Percentiles rank a stretch among this genome's conserved stretches.
Evolutionary conservation across 2,329 filamentous ascomycete species (phyloP).

Genomic region (Penicillium sp.): DNA sequence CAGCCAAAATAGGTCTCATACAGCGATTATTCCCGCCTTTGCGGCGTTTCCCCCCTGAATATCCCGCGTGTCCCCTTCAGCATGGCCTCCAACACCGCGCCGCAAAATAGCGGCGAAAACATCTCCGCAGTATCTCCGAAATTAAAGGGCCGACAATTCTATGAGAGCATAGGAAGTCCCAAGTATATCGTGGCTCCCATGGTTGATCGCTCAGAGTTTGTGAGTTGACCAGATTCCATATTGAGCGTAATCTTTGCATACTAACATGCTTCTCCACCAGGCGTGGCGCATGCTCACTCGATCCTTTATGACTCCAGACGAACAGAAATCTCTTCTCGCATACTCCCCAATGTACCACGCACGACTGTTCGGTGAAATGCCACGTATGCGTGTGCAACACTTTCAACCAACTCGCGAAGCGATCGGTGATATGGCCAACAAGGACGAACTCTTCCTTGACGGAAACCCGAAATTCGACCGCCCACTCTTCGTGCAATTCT

Average conservation of each 20-base stretch:
- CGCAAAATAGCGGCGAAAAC: slow-evolving; percentile 19
- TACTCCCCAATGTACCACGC: slow-evolving; percentile 98
- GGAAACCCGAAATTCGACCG: slow-evolving; percentile 82
- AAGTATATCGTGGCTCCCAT: slow-evolving; percentile 91
- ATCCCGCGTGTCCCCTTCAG: slow-evolving; percentile 14
- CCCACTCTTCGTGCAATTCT: slow-evolving; percentile 94
- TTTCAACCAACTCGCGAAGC: slow-evolving; percentile 66
- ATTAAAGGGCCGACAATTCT: slow-evolving; percentile 82
- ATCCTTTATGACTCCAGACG: slow-evolving; percentile 73
- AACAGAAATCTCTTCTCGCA: slow-evolving; percentile 67
- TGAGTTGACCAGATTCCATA: slow-evolving; percentile 47
- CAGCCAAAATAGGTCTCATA: slow-evolving; percentile 32
- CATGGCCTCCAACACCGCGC: slow-evolving; percentile 26
- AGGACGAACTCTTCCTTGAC: slow-evolving; percentile 63
- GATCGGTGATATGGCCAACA: slow-evolving; percentile 20
- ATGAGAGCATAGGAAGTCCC: slow-evolving; percentile 89
- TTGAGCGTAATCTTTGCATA: neutral
- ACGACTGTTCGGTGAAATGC: slow-evolving; percentile 74
- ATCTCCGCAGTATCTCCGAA: slow-evolving; percentile 48
- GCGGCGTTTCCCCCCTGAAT: slow-evolving; percentile 24
- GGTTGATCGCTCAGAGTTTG: slow-evolving; percentile 98
- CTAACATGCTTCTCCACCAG: slow-evolving; percentile 47
- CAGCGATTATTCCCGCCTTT: slow-evolving; percentile 26
- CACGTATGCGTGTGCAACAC: slow-evolving; percentile 72
- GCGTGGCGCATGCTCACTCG: slow-evolving; percentile 96